Base-by-base conservation (phyloP, 2,329 filamentous ascomycete species). In the Fusarium sp. region DNA sequence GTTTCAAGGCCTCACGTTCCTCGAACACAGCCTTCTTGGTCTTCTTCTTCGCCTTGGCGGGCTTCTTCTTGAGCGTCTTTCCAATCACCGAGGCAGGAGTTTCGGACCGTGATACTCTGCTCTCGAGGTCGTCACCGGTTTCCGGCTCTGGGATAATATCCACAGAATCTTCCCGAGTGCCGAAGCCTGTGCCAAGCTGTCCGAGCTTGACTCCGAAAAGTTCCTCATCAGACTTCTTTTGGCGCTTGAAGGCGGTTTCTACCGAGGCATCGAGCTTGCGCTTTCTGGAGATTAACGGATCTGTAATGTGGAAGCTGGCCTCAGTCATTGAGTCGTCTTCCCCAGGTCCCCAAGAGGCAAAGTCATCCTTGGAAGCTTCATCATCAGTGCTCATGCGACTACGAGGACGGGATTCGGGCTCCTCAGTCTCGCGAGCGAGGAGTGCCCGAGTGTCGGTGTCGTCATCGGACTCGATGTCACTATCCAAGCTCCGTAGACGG, bases 391-490 rank as follows among this genome's bases (percentile, higher is more conserved):
- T 90, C 87, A 91, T 89, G 47, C 93, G 94, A 81, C 94, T 98
- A 52, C 92, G 91, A 58, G 93, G 93, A 47, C 93, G 90, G 72
- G 94, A 97, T 69, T 96, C 95, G 37, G 91, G 91, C 74, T 96
- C 95, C 80, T 97, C 95, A 0, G 94, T 97, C 80, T 95, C 94
- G 54, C 92, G 88, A 14, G 89, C 90, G 14, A 93, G 90, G 34
- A 82, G 67, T 37, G 84, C 84, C 42, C 85, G 84, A 56, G 89
- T 89, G 72, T 90, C 89, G 2, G 83, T 85, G 65, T 98, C 95
- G 75, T 97, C 95, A 73, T 98, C 95, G 0, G 94, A 97, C 80
- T 98, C 94, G n/a, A 93, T 93, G 89, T 85, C 89, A 92, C 80
- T 89, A 84, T 82, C 89, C 83, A 75, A 83, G 91, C 80, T 90